Evolutionary conservation across 257 asterid species (phyloP), one percentile per base, ranked within the genome.

Genomic region (Primulina tabacum): DNA sequence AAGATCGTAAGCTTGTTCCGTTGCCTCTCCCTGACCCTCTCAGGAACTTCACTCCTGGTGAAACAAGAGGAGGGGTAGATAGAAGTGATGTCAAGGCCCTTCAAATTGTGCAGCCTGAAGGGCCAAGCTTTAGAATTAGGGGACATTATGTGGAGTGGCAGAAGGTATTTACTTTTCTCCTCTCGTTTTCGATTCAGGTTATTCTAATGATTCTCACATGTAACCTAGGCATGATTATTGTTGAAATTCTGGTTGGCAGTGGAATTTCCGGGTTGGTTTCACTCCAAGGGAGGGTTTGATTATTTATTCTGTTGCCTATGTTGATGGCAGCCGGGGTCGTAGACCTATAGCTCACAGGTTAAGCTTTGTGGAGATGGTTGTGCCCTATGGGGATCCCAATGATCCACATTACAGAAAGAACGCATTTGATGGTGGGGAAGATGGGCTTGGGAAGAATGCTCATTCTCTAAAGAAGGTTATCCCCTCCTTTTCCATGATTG

Each of bases 371-470:
- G 83, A 79, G 76, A 79, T 79, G 83, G 83, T 79, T 24, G 83
- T 79, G 8, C 83, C 83, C 53, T 79, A 79, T 75, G 83, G 83
- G 67, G 83, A 94, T 81, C 99, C 99, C 32, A 93, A 93, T 80
- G 97, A 90, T 28, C 97, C 99, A 69, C 99, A 94, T 75, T 90
- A 94, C 82, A 80, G 99, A 66, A 94, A 94, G 74, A 94, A 90
- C 72, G 99, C 99, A 55, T 94, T 94, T 82, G 99, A 94, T 86
- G 99, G 96, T 6, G 99, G 99, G 76, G 99, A 94, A 83, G 99
- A 94, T 88, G 99, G 99, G 47, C 86, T 94, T 16, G 99, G 99
- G 68, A 90, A 83, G 84, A 91, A 91, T 79, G 96, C 99, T 47
- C 97, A 94, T 76, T 94, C 99, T 64, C 95, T 94, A 24, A 94